phyloP scores from a whole-genome alignment of 805 yeast species.

The Hanseniaspora vineae region DNA sequence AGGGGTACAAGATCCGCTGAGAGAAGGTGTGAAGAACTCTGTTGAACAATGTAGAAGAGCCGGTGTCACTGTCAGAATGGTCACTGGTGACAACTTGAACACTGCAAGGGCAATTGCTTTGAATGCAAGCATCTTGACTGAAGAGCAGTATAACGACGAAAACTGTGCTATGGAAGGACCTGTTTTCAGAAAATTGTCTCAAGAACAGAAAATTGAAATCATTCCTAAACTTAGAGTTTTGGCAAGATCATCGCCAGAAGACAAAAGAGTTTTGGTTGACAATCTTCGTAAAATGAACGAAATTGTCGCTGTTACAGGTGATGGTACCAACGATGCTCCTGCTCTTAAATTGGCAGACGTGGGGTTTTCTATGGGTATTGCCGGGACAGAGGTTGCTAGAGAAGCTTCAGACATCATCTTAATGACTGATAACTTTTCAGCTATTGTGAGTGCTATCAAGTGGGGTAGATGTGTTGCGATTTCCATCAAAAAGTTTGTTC shows the following conservation, averaged over 20 bases:
- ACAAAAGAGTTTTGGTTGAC: slow-evolving; percentile 76
- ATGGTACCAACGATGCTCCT: slow-evolving; percentile 98
- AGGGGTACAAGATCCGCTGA: slow-evolving; percentile 91
- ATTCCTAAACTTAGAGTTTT: slow-evolving; percentile 73
- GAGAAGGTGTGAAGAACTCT: slow-evolving; percentile 83
- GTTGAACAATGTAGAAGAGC: slow-evolving; percentile 77
- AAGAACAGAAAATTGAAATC: slow-evolving; percentile 39
- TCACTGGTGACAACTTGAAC: slow-evolving; percentile 87
- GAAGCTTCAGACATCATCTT: slow-evolving; percentile 90
- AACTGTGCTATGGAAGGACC: slow-evolving; percentile 88
- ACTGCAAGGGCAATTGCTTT: slow-evolving; percentile 89
- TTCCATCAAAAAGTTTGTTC: slow-evolving; percentile 89
- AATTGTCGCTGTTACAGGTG: slow-evolving; percentile 98
- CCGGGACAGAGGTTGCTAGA: slow-evolving; percentile 97
- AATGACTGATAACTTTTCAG: slow-evolving; percentile 89
- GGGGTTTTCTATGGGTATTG: slow-evolving; percentile 96
- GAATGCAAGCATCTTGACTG: slow-evolving; percentile 58
- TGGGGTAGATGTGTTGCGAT: slow-evolving; percentile 98
- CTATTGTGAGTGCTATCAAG: slow-evolving; percentile 90
- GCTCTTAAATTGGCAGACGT: slow-evolving; percentile 94
- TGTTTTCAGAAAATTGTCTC: slow-evolving; percentile 53
- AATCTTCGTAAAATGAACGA: slow-evolving; percentile 70
- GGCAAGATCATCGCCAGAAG: slow-evolving; percentile 95
- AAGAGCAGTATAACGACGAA: slow-evolving; percentile 39
- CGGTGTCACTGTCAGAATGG: slow-evolving; percentile 94